A percentile compares a stretch with the other conserved stretches of the same genome.
Conservation (phyloP, 2,329 filamentous ascomycete genomes). For the Pyrenophora graminea region DNA sequence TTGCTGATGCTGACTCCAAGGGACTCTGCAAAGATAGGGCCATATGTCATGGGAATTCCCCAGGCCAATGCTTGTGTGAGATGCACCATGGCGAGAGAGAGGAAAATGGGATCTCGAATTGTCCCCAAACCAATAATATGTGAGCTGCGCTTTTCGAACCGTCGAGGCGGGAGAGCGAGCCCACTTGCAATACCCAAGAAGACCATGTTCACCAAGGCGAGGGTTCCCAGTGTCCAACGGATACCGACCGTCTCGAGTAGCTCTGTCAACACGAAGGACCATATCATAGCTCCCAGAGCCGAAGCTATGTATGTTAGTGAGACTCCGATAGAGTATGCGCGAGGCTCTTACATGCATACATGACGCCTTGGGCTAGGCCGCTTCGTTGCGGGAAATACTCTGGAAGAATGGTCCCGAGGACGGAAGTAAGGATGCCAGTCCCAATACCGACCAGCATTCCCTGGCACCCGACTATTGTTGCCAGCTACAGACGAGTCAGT, state of each 20-base stretch:
- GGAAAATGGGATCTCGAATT: conserved; percentile 48
- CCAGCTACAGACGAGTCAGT: conserved; percentile 24
- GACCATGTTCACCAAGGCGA: conserved; percentile 46
- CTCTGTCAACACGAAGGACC: conserved; percentile 36
- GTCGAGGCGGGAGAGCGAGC: conserved; percentile 46
- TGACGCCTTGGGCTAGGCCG: conserved; percentile 38
- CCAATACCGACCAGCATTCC: conserved; percentile 52
- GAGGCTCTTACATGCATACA: conserved; percentile 17
- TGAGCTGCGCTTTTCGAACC: conserved; percentile 44
- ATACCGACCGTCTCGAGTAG: conserved; percentile 51
- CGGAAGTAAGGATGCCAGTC: conserved; percentile 52
- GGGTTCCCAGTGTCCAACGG: conserved; percentile 51
- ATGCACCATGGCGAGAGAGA: conserved; percentile 48
- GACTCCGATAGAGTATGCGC: background rate
- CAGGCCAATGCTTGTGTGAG: conserved; percentile 51
- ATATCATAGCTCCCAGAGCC: conserved; percentile 20
- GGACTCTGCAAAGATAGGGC: conserved; percentile 53
- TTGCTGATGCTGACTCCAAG: conserved; percentile 50
- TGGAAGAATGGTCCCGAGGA: conserved; percentile 52
- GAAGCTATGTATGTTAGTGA: conserved; percentile 14
- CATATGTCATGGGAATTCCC: conserved; percentile 54
- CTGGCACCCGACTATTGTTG: conserved; percentile 53
- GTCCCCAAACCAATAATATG: conserved; percentile 47
- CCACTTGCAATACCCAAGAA: conserved; percentile 46
- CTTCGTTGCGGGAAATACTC: conserved; percentile 57